Percentiles rank a stretch among this genome's conserved stretches.
Conservation (phyloP, 257 asterid species). For the Linderniella brevidens region DNA sequence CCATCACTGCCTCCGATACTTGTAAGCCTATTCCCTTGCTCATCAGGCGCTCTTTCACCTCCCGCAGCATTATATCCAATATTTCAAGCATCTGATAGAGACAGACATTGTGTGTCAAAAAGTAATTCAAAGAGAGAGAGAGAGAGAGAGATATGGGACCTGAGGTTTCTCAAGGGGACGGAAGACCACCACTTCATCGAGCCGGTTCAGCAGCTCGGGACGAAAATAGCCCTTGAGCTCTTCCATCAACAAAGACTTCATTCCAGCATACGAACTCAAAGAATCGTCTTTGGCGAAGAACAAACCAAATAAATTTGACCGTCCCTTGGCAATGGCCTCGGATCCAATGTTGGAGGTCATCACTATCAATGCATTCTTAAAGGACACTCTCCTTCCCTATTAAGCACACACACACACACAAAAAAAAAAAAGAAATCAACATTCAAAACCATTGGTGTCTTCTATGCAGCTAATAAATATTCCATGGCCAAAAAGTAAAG, state of each 20-base stretch:
- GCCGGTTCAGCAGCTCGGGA: conserved; percentile 89
- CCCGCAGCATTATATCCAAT: conserved; percentile 63
- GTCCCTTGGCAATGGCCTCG: conserved; percentile 71
- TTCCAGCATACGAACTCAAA: conserved; percentile 50
- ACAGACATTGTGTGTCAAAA: conserved; percentile 4
- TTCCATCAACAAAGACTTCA: conserved; percentile 79
- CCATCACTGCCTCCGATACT: conserved; percentile 66
- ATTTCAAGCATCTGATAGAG: conserved; percentile 69
- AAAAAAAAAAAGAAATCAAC: conserved; percentile 5
- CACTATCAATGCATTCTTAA: conserved; percentile 76
- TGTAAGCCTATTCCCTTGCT: conserved; percentile 56
- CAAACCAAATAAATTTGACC: conserved; percentile 55
- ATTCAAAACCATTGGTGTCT: background rate
- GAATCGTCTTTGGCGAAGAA: conserved; percentile 38
- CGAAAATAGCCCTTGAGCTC: conserved; percentile 86
- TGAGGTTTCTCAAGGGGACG: conserved; percentile 85
- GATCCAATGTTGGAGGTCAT: conserved; percentile 97
- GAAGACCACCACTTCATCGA: conserved; percentile 95
- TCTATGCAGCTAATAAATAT: conserved; percentile 1
- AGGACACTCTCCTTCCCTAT: conserved; percentile 95
- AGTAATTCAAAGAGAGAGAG: conserved; percentile 1
- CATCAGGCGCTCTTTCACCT: conserved; percentile 58
- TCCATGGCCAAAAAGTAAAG: conserved; percentile 7
- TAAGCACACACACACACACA: conserved; percentile 5
- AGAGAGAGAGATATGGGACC: conserved; percentile 18